Percentiles rank a stretch among this genome's conserved stretches.
phyloP scores from a whole-genome alignment of 2,329 filamentous ascomycete genomes.

The Pseudogymnoascus sp. region DNA sequence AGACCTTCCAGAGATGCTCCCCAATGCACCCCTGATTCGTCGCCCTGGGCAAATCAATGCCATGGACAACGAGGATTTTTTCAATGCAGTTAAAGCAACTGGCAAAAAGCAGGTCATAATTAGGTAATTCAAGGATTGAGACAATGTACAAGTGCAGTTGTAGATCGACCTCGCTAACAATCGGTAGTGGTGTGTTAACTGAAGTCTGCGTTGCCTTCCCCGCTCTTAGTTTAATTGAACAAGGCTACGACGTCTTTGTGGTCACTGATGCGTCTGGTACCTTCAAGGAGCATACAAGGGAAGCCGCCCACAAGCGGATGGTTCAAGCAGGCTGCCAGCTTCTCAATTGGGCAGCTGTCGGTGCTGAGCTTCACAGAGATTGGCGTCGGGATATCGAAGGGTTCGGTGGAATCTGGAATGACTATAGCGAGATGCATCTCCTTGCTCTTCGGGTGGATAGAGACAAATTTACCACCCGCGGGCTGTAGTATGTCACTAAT shows the following conservation, averaged over 20 bases:
- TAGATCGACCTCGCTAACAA: not conserved
- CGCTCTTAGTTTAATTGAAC: not conserved
- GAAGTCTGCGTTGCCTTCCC: not conserved
- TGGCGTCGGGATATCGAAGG: not conserved
- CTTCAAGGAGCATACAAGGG: not conserved
- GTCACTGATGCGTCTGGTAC: not conserved
- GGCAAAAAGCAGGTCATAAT: not conserved
- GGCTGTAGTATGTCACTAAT: not conserved
- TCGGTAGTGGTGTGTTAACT: not conserved
- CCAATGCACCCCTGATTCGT: not conserved
- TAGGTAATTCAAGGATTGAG: not conserved
- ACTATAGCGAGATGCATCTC: not conserved
- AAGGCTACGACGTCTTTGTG: not conserved
- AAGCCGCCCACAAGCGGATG: not conserved
- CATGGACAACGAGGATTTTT: not conserved
- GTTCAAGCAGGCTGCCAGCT: not conserved
- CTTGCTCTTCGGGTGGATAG: not conserved
- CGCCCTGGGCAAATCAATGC: not conserved
- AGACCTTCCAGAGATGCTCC: not conserved
- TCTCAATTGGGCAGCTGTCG: not conserved
- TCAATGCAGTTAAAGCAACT: not conserved
- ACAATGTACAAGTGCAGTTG: not conserved
- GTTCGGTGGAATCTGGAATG: not conserved
- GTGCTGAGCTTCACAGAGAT: not conserved
- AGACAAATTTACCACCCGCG: not conserved